phyloP scores from a whole-genome alignment of 108 stramenopile genomes.

The Conticribra weissflogii region DNA sequence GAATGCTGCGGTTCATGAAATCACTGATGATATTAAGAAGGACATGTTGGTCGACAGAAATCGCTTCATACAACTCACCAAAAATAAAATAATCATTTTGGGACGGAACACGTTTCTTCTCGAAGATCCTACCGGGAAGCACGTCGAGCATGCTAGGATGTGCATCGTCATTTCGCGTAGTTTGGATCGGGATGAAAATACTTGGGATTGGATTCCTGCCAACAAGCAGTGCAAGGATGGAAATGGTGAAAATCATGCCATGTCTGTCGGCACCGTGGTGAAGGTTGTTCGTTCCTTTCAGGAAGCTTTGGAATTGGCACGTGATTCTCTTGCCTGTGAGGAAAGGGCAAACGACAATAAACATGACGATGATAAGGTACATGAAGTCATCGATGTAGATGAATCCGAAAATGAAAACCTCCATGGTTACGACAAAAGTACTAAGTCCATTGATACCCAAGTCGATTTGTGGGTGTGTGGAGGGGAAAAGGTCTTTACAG shows the following conservation, averaged over 20 bases:
- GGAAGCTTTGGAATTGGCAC: constrained; percentile 67
- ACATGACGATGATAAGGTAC: neutral
- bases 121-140: constrained; percentile 50
- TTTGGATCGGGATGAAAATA: constrained; percentile 6
- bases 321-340: too few relatives aligned
- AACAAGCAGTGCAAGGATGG: neutral
- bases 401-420: neutral
- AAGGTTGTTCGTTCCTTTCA: constrained; percentile 63
- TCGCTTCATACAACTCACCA: constrained; percentile 62
- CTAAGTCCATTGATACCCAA: too few relatives aligned
- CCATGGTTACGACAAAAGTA: neutral
- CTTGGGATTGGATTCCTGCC: neutral
- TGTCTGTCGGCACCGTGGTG: constrained; percentile 18
- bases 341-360: constrained; percentile 20
- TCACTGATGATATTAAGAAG: too few relatives aligned
- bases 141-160: constrained; percentile 62
- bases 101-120: constrained; percentile 65
- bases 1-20: too few relatives aligned
- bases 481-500: constrained; percentile 71
- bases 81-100: constrained; percentile 63
- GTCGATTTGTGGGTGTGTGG: constrained; percentile 84
- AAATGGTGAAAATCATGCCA: too few relatives aligned
- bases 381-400: neutral
- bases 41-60: constrained; percentile 64
- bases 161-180: constrained; percentile 73